Evolutionary conservation across 371 early-diverging fungal species (phyloP).

Genomic region (Mortierella sp.): DNA sequence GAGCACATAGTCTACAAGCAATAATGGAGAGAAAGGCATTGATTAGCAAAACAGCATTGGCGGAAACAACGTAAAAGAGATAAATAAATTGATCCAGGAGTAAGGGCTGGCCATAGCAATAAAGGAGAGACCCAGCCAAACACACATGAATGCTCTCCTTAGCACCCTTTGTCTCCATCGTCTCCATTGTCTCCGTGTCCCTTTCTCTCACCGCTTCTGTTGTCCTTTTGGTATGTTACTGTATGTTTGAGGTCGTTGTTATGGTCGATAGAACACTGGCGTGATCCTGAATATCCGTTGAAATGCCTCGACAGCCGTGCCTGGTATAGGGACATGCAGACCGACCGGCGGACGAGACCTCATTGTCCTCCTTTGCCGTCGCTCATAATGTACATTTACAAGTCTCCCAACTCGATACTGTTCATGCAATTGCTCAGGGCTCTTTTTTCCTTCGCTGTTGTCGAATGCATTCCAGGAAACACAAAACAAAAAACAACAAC

Average conservation of each 20-base stretch:
- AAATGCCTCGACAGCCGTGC: not conserved
- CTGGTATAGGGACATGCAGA: not conserved
- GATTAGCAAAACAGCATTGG: not conserved
- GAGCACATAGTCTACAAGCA: conserved; percentile 81
- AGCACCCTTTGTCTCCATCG: not conserved
- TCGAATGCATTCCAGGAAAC: not conserved
- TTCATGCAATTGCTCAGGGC: not conserved
- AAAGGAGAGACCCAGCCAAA: not conserved
- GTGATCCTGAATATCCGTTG: not conserved
- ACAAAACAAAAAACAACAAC: not conserved
- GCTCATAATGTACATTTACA: not conserved
- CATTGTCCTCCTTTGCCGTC: not conserved
- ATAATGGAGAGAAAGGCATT: not conserved
- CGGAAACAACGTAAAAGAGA: not conserved
- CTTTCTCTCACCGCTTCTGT: not conserved
- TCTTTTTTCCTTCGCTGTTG: not conserved
- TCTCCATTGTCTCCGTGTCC: conserved; percentile 10
- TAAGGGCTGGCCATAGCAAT: not conserved
- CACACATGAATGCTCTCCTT: not conserved
- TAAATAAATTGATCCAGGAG: conserved; percentile 18
- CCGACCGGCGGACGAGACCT: not conserved
- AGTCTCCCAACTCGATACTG: not conserved
- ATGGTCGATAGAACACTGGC: not conserved
- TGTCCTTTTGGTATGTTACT: not conserved
- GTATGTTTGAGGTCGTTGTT: not conserved